Evolutionary conservation across 2,329 filamentous ascomycete species (phyloP).

Genomic region (Diaporthe longicolla): DNA sequence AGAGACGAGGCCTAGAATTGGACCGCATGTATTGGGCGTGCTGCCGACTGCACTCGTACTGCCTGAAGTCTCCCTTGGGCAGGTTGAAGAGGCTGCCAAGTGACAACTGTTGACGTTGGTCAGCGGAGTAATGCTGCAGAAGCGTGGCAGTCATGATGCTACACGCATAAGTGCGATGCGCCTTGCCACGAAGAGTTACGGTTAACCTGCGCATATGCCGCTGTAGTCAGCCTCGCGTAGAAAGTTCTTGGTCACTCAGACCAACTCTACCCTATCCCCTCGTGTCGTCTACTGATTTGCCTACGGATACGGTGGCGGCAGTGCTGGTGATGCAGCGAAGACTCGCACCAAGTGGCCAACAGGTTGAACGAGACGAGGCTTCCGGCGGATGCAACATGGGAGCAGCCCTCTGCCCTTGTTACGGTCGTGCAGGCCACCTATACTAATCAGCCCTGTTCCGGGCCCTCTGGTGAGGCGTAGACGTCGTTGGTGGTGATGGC

Average conservation of each 20-base stretch:
- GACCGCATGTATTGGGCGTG: not conserved
- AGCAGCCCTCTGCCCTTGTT: not conserved
- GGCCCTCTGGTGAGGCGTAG: not conserved
- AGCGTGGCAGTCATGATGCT: not conserved
- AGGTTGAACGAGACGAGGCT: conserved; percentile 22
- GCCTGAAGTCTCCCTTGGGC: conserved; percentile 3
- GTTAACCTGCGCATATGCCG: not conserved
- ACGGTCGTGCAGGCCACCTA: not conserved
- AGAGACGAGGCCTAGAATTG: not conserved
- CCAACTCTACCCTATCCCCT: conserved; percentile 9
- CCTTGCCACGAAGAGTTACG: conserved; percentile 5
- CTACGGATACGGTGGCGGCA: not conserved
- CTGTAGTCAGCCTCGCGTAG: conserved; percentile 7
- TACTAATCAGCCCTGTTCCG: conserved; percentile 8
- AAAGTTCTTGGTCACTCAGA: not conserved
- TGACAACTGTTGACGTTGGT: not conserved
- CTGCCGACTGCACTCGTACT: not conserved
- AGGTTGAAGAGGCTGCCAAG: not conserved
- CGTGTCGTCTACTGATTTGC: conserved; percentile 6
- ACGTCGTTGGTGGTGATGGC: not conserved
- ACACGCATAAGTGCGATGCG: conserved; percentile 6
- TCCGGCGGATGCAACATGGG: conserved; percentile 21
- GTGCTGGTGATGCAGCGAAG: conserved; percentile 26
- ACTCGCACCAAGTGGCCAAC: conserved; percentile 10
- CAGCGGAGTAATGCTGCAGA: not conserved